Conservation (phyloP, 768 basidiomycete genomes). For the Hygrophoropsis aurantiaca region DNA sequence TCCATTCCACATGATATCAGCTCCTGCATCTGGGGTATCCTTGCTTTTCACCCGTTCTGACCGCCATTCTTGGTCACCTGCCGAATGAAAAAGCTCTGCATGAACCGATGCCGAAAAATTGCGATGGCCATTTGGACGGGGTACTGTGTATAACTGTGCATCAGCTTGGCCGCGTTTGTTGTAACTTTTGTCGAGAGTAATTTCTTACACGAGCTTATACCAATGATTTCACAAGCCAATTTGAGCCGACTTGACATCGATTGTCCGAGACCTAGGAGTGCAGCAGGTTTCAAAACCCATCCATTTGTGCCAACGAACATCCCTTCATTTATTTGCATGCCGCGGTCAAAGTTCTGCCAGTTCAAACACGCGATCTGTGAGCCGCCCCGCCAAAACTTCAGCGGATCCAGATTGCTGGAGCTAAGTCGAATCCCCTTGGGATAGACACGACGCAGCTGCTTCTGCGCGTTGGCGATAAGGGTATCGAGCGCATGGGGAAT, state of each 20-base stretch:
- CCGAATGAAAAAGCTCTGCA: constrained; percentile 44
- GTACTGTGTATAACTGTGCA: constrained; percentile 32
- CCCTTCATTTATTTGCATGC: constrained; percentile 62
- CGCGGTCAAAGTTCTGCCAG: constrained; percentile 60
- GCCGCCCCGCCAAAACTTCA: constrained; percentile 54
- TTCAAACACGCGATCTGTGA: constrained; percentile 59
- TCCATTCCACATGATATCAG: constrained; percentile 42
- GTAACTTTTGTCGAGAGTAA: not conserved
- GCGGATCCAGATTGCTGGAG: constrained; percentile 54
- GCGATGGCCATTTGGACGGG: constrained; percentile 39
- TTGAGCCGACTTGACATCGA: constrained; percentile 15
- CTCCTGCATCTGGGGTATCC: constrained; percentile 30
- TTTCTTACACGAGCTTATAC: constrained; percentile 44
- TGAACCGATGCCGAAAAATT: constrained; percentile 44
- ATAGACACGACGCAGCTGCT: constrained; percentile 54
- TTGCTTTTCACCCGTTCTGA: constrained; percentile 39
- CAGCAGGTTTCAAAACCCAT: constrained; percentile 52
- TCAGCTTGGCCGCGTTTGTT: not conserved
- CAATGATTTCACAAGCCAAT: constrained; percentile 37
- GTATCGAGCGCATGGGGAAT: constrained; percentile 33
- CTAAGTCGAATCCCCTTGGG: constrained; percentile 56
- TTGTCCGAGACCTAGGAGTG: constrained; percentile 19
- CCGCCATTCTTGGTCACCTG: constrained; percentile 41
- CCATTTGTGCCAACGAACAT: constrained; percentile 58
- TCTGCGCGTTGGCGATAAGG: constrained; percentile 42